Conservation (phyloP, 2,329 filamentous ascomycete genomes). For the Immersiporthe knoxdaviesiana region DNA sequence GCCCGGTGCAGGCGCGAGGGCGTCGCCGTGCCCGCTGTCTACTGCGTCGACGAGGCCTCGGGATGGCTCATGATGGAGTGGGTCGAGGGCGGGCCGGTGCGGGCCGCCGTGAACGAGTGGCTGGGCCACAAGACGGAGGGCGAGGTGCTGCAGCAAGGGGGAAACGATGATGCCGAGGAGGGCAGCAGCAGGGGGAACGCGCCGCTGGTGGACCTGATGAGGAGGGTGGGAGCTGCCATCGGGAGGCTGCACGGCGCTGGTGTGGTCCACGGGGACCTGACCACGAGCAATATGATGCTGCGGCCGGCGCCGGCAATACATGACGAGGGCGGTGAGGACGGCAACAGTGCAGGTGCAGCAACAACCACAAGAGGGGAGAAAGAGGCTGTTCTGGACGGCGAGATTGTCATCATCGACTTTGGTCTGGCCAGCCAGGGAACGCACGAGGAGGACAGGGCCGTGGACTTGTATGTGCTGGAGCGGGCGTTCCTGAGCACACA, state of each 20-base stretch:
- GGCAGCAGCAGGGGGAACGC: conserved; percentile 46
- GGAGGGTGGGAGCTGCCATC: conserved; percentile 70
- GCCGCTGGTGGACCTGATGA: conserved; percentile 64
- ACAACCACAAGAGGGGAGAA: not conserved
- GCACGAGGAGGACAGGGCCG: conserved; percentile 89
- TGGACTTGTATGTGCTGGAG: conserved; percentile 95
- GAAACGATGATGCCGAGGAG: conserved; percentile 39
- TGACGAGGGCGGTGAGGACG: conserved; percentile 28
- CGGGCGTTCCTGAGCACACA: conserved; percentile 94
- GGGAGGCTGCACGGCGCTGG: conserved; percentile 81
- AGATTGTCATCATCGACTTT: conserved; percentile 92
- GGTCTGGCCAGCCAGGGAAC: conserved; percentile 81
- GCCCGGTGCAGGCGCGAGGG: conserved; percentile 78
- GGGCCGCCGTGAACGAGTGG: conserved; percentile 70
- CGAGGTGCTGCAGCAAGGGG: conserved; percentile 27
- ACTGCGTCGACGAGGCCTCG: conserved; percentile 65
- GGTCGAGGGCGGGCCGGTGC: conserved; percentile 74
- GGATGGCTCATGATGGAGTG: conserved; percentile 86
- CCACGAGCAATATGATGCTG: conserved; percentile 96
- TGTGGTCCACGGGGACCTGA: conserved; percentile 92
- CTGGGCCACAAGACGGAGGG: conserved; percentile 50
- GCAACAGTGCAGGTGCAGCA: conserved; percentile 22
- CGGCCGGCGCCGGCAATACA: conserved; percentile 43
- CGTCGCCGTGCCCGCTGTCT: conserved; percentile 79
- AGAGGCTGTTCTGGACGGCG: conserved; percentile 58